Conservation (phyloP, 2,329 filamentous ascomycete species). For the Nemania serpens region DNA sequence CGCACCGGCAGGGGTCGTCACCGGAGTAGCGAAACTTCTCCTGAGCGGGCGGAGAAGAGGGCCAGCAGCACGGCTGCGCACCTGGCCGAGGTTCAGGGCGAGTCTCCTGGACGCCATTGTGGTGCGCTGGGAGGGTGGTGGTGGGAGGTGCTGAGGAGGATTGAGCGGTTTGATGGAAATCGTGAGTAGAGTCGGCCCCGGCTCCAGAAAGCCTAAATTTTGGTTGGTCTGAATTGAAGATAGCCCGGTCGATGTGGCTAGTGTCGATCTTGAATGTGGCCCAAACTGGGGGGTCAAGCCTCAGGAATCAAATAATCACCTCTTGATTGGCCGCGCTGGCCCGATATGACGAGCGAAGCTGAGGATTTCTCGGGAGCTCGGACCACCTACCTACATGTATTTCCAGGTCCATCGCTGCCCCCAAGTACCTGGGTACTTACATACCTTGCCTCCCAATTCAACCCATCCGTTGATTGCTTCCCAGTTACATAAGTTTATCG, state of each 20-base stretch:
- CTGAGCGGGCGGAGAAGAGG: conserved; percentile 76
- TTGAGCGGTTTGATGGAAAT: conserved; percentile 61
- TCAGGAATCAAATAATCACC: conserved; percentile 30
- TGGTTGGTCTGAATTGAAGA: conserved; percentile 38
- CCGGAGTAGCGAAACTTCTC: conserved; percentile 89
- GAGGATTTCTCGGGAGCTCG: conserved; percentile 13
- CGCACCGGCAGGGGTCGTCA: conserved; percentile 63
- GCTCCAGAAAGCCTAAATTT: conserved; percentile 38
- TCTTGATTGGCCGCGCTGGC: conserved; percentile 32
- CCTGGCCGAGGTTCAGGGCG: conserved; percentile 90
- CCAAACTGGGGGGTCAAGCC: conserved; percentile 17
- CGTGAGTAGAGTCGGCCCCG: conserved; percentile 38
- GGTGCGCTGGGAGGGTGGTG: conserved; percentile 51
- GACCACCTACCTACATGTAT: conserved; percentile 1
- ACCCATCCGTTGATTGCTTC: too few relatives aligned
- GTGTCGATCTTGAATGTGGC: conserved; percentile 18
- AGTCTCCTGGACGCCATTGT: conserved; percentile 95
- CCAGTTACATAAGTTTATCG: too few relatives aligned
- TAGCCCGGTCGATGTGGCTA: conserved; percentile 26
- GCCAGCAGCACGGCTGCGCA: conserved; percentile 86
- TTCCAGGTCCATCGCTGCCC: too few relatives aligned
- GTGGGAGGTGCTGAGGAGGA: conserved; percentile 41
- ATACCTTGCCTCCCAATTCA: too few relatives aligned
- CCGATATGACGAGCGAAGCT: conserved; percentile 8
- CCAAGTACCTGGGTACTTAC: too few relatives aligned